phyloP scores from a whole-genome alignment of 345 rosid species.

The Clarkia xantiana region DNA sequence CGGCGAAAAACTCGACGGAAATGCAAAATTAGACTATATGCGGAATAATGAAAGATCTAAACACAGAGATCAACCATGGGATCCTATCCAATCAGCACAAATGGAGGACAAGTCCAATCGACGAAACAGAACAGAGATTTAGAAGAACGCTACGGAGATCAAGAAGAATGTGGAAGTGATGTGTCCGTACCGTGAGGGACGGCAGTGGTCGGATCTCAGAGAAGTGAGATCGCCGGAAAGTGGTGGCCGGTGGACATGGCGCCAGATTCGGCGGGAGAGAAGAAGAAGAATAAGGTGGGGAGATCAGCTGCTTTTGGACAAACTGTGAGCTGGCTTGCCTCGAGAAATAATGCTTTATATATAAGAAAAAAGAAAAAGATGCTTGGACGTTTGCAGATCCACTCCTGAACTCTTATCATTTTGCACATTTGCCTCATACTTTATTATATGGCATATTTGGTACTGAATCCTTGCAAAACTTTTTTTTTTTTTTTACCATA shows the following conservation, averaged over 20 bases:
- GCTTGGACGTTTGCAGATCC: too few relatives aligned
- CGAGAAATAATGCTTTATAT: not conserved
- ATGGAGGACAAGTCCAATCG: too few relatives aligned
- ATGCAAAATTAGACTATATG: not conserved
- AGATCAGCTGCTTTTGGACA: not conserved
- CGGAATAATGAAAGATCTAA: not conserved
- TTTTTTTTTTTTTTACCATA: too few relatives aligned
- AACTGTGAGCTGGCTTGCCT: slow-evolving; percentile 6
- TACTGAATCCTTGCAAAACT: too few relatives aligned
- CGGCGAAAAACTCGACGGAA: not conserved
- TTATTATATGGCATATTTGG: too few relatives aligned
- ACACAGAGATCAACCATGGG: slow-evolving; percentile 1
- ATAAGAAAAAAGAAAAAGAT: too few relatives aligned
- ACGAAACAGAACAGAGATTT: too few relatives aligned
- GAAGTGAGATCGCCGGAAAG: slow-evolving; percentile 10
- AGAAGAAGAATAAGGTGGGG: slow-evolving; percentile 7
- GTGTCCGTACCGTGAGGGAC: slow-evolving; percentile 11
- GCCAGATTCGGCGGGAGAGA: slow-evolving; percentile 35
- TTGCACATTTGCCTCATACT: too few relatives aligned
- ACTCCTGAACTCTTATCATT: too few relatives aligned
- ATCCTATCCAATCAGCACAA: not conserved
- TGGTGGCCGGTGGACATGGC: slow-evolving; percentile 13
- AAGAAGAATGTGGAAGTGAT: not conserved
- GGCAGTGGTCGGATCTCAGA: slow-evolving; percentile 16
- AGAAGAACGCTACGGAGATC: not conserved